Evolutionary conservation across 2,329 filamentous ascomycete genomes (phyloP).

Genomic region (Aspergillus glaucus): DNA sequence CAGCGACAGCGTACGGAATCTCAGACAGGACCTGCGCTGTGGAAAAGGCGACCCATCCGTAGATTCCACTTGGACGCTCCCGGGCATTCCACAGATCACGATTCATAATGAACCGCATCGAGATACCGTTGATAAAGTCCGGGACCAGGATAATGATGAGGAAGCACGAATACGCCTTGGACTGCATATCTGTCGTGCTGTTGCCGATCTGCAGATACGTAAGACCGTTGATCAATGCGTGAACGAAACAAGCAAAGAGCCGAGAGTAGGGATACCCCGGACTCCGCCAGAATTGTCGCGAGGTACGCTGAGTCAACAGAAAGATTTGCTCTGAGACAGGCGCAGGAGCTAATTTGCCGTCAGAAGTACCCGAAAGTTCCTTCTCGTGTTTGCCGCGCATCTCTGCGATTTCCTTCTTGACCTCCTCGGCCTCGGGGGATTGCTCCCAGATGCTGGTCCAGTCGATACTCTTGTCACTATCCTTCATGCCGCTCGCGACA

Average conservation of each 20-base stretch:
- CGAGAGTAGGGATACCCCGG: conserved; percentile 69
- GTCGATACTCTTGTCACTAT: conserved; percentile 47
- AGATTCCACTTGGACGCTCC: conserved; percentile 63
- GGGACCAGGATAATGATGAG: conserved; percentile 57
- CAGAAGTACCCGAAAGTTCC: conserved; percentile 19
- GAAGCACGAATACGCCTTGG: conserved; percentile 62
- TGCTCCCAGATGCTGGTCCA: conserved; percentile 65
- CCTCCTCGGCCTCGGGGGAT: conserved; percentile 51
- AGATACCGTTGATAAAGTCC: conserved; percentile 62
- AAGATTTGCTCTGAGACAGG: conserved; percentile 54
- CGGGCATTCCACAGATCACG: conserved; percentile 62
- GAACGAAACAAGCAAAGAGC: conserved; percentile 59
- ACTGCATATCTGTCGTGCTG: conserved; percentile 60
- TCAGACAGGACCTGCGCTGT: conserved; percentile 63
- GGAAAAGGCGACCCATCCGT: conserved; percentile 64
- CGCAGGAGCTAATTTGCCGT: conserved; percentile 36
- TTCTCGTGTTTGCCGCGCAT: conserved; percentile 47
- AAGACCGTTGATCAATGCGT: conserved; percentile 67
- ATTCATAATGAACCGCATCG: conserved; percentile 65
- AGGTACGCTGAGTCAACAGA: conserved; percentile 61
- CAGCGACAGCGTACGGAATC: conserved; percentile 59
- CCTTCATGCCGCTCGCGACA: conserved; percentile 48
- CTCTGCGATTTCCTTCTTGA: conserved; percentile 56
- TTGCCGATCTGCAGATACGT: conserved; percentile 64
- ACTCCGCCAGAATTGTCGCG: conserved; percentile 64